Base-by-base conservation (phyloP, 352 stramenopile species). In the Pythium monospermum region DNA sequence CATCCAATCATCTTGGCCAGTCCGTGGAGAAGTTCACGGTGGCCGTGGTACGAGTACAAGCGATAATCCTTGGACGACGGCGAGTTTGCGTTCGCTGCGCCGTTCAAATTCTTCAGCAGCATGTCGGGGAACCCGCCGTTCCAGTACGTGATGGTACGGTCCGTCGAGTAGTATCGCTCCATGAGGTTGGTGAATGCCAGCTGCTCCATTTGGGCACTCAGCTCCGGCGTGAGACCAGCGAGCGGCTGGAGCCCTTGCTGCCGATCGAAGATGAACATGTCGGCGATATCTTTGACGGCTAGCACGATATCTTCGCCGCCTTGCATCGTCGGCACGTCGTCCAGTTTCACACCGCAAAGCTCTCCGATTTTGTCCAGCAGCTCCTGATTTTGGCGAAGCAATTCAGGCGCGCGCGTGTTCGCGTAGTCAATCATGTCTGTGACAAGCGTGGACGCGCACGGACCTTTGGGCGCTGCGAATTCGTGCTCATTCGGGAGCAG, bases 181-280 rank as follows among this genome's bases (percentile, higher is more conserved):
- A 92, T 91, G 44, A 92, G 77, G 60, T 88, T 87, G 10, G 69
- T 79, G 61, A 92, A 91, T 32, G 79, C 78, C 28, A 92, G 59
- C 33, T 82, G 59, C 56, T 90, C 75, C 18, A 92, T 57, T 26
- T 82, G 46, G 12, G 61, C 53, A 40, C 73, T 79, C 21, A 79
- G 51, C 13, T 83, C 71, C 16, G 70, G 45, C 10, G 73, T 83
- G 50, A 90, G 67, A 2, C 79, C 76, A n/a, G 69, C 51, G 5
- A 74, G 47, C 28, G 69, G 75, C 16, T 59, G 60, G n/a, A 92
- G 66, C 4, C 59, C 54, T 42, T 92, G 72, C 32, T 92, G 75
- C 19, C 60, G 68, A 53, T 92, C 82, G 41, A 92, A 92, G 28
- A 78, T 80, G 33, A 92, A 84, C 76, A 90, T 90, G 45, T 92